Evolutionary conservation across 2,329 filamentous ascomycete genomes (phyloP), one percentile per base, ranked within the genome.

Genomic region (Epichloe baconii): DNA sequence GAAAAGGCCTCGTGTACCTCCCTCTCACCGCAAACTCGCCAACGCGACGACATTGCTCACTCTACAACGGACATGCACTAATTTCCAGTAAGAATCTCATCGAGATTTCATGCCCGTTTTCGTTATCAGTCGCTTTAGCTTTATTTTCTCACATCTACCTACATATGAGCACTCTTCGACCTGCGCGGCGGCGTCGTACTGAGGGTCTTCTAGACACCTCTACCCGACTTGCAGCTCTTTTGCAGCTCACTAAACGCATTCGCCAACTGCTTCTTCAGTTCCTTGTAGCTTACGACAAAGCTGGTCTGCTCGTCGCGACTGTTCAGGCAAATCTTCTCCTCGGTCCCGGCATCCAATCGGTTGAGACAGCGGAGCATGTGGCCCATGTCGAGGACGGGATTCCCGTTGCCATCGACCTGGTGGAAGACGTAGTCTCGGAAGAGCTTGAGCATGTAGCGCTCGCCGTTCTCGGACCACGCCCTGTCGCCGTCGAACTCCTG

Each of bases 361-460:
- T 94, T 96, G 58, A 98, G 69, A 62, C 85, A 91, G 26, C 78
- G 79, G 44, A 98, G 67, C 56, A 97, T 88, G 69, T 97, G 90
- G 3, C 86, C 91, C 52, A 96, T 73, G 63, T 96, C 87, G 5
- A 95, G 75, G 1, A 90, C 84, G 0, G 93, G 86, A 49, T 86
- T 85, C 14, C 88, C 89, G 52, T 88, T 82, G 34, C 80, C 78
- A 64, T 97, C 89, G 12, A 96, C 89, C 62, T 95, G 90, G 66
- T 98, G 93, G 69, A 97, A 98, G 41, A 96, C 88, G 61, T 94
- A 97, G 68, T 98, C 93, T 47, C 93, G 81, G 73, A 97, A 97
- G 8, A 98, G 77, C 69, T 95, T 96, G 56, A 98, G 75, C 64
- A 88, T 86, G 65, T 95, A 97, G 31, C 90, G 81, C 61, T 95